A percentile compares a stretch with the other conserved stretches of the same genome.
These are phyloP conservation scores for Colletotrichum sp. DNA, from an alignment of 2,329 filamentous ascomycete genomes.

Conservation along the genomic window DNA sequence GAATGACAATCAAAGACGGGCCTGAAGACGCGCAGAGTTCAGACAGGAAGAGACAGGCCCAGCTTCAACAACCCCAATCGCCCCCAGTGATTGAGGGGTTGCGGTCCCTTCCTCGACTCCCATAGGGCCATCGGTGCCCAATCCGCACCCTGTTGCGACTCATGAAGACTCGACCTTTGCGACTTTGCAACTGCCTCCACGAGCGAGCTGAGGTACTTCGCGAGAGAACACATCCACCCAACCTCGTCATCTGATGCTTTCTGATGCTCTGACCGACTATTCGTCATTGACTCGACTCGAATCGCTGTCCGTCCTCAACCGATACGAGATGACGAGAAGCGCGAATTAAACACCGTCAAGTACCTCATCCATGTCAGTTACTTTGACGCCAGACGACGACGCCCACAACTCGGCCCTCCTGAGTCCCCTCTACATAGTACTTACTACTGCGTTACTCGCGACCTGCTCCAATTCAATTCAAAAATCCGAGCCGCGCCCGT, in stretches of 20 bases:
- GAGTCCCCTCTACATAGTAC: too few relatives aligned
- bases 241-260: slow-evolving; percentile 22
- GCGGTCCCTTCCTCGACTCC: neutral
- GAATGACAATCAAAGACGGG: neutral
- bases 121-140: slow-evolving; percentile 26
- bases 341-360: neutral
- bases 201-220: neutral
- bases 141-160: slow-evolving; percentile 28
- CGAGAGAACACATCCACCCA: slow-evolving; percentile 31
- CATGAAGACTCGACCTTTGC: slow-evolving; percentile 13
- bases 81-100: slow-evolving; percentile 6
- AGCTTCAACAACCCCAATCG: neutral
- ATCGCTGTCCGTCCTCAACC: neutral
- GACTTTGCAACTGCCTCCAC: neutral
- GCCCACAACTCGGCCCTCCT: neutral
- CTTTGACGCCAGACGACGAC: neutral
- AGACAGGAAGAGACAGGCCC: neutral
- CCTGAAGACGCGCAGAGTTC: neutral
- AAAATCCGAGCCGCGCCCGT: neutral
- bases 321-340: slow-evolving; percentile 1
- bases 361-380: neutral
- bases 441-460: neutral
- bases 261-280: slow-evolving; percentile 9
- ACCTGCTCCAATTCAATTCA: neutral
- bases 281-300: slow-evolving; percentile 1